phyloP scores from a whole-genome alignment of 2,329 filamentous ascomycete species.

The Ophiosphaerella korrae region DNA sequence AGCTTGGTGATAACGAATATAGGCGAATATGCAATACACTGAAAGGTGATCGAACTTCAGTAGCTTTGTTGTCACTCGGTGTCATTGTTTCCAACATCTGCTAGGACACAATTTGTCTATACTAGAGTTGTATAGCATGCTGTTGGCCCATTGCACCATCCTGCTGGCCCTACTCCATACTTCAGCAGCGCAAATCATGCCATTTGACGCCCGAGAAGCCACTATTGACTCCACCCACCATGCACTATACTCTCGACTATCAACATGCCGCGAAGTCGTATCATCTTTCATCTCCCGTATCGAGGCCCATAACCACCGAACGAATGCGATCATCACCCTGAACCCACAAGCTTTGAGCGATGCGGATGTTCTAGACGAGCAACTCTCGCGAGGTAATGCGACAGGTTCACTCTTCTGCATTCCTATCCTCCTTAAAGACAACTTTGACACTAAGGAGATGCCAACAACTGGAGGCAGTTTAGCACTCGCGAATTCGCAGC shows the following conservation, averaged over 20 bases:
- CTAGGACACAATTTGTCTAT: too few relatives aligned
- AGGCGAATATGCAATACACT: neutral
- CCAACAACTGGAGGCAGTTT: slow-evolving; percentile 63
- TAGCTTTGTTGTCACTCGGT: neutral
- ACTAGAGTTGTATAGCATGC: slow-evolving; percentile 9
- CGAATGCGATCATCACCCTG: slow-evolving; percentile 63
- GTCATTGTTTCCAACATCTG: neutral
- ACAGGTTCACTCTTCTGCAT: slow-evolving; percentile 64
- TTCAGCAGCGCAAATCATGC: slow-evolving; percentile 30
- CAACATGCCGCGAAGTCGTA: slow-evolving; percentile 61
- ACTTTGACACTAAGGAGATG: slow-evolving; percentile 62
- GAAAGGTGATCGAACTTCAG: neutral
- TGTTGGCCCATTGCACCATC: neutral
- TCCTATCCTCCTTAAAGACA: slow-evolving; percentile 68
- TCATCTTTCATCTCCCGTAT: slow-evolving; percentile 63
- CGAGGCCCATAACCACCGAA: slow-evolving; percentile 59
- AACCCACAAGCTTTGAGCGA: slow-evolving; percentile 55
- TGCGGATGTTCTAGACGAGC: slow-evolving; percentile 58
- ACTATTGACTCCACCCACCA: slow-evolving; percentile 63
- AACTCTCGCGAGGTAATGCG: slow-evolving; percentile 55
- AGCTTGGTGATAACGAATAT: neutral
- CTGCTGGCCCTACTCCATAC: slow-evolving; percentile 11
- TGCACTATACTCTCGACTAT: slow-evolving; percentile 58
- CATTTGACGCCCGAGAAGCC: slow-evolving; percentile 62
- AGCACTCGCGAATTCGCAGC: slow-evolving; percentile 56